Percentiles rank a stretch among this genome's conserved stretches.
phyloP scores from a whole-genome alignment of 1,139 yeast genomes.

The Diutina catenulata region DNA sequence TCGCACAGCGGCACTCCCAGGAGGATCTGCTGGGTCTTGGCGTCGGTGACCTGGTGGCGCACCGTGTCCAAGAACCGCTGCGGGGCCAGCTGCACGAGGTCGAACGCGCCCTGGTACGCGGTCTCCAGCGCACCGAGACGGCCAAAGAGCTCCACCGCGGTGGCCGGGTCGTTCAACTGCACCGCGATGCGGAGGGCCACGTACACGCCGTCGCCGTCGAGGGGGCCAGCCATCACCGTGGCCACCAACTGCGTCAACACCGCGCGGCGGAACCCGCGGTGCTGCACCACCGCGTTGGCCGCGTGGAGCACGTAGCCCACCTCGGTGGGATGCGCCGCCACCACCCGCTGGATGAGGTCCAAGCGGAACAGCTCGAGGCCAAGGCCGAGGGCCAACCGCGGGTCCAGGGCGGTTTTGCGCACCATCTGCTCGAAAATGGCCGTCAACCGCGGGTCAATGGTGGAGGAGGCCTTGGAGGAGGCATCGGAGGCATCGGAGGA shows the following conservation, averaged over 20 bases:
- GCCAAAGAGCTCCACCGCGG: slow-evolving; percentile 60
- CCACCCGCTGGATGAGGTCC: slow-evolving; percentile 53
- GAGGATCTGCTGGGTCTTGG: slow-evolving; percentile 53
- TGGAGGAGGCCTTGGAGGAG: too few species aligned
- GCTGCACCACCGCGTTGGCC: slow-evolving; percentile 46
- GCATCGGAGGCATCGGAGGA: too few species aligned
- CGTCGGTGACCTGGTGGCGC: slow-evolving; percentile 25
- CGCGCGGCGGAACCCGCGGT: slow-evolving; percentile 51
- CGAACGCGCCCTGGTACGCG: slow-evolving; percentile 93
- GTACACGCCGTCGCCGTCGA: slow-evolving; percentile 63
- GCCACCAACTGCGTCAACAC: slow-evolving; percentile 55
- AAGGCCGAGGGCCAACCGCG: slow-evolving; percentile 82
- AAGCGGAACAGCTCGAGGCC: slow-evolving; percentile 81
- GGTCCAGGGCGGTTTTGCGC: slow-evolving; percentile 53
- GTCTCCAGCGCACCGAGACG: slow-evolving; percentile 39
- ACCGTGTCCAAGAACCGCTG: slow-evolving; percentile 75
- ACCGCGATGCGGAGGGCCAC: slow-evolving; percentile 79
- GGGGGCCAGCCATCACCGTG: slow-evolving; percentile 33
- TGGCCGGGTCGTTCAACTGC: slow-evolving; percentile 64
- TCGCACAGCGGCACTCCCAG: slow-evolving; percentile 95
- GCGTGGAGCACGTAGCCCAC: slow-evolving; percentile 71
- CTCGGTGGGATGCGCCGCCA: slow-evolving; percentile 22
- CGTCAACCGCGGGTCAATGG: slow-evolving; percentile 56
- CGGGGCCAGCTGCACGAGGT: slow-evolving; percentile 84
- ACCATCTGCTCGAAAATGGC: slow-evolving; percentile 80